Conservation (phyloP, 2,329 filamentous ascomycete species). For the Cladorrhinum sp. region DNA sequence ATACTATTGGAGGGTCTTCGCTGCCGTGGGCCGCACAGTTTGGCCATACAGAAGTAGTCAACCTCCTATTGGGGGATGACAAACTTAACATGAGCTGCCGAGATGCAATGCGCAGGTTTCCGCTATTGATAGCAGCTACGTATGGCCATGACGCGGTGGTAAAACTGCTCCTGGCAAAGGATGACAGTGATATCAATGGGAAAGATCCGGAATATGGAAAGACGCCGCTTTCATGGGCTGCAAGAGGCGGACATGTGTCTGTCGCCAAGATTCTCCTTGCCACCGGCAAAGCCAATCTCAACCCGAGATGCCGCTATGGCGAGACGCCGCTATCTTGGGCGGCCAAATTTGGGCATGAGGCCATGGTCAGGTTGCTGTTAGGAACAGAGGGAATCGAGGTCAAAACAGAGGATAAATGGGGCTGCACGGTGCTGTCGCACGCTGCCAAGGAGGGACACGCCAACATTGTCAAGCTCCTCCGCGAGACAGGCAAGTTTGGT, state of each 20-base stretch:
- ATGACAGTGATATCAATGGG: conserved; percentile 3
- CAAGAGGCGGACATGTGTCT: neutral
- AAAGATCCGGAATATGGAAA: neutral
- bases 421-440: neutral
- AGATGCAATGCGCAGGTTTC: too few relatives aligned
- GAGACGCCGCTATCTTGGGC: conserved; percentile 3
- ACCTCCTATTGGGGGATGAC: too few relatives aligned
- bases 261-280: conserved; percentile 1
- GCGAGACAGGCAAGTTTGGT: too few relatives aligned
- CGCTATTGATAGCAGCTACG: conserved; percentile 1
- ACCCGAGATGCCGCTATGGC: neutral
- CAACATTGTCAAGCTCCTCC: too few relatives aligned
- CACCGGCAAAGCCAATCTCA: neutral
- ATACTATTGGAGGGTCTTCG: too few relatives aligned
- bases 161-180: conserved; percentile 1
- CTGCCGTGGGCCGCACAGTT: too few relatives aligned
- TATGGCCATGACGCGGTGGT: neutral
- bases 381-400: neutral
- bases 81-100: too few relatives aligned
- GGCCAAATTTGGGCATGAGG: neutral
- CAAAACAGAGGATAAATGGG: neutral
- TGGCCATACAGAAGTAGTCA: too few relatives aligned
- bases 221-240: conserved; percentile 2
- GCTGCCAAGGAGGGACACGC: neutral
- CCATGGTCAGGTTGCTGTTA: neutral